Evolutionary conservation across 176 grass and related monocot species (phyloP).

Genomic region (Oryza longistaminata): DNA sequence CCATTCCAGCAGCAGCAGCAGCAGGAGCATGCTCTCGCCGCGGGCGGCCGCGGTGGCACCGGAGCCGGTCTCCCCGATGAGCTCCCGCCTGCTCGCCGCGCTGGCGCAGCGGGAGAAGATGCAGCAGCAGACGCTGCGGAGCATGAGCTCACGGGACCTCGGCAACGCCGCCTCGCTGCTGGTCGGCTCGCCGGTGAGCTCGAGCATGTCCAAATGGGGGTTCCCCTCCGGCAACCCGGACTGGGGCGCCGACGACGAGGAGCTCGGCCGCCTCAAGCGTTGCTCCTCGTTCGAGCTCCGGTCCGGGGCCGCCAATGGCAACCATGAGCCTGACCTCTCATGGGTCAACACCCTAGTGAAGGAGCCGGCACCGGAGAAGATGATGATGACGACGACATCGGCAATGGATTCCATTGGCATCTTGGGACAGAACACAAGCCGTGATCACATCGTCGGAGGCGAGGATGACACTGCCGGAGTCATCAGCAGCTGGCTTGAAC

Average conservation of each 20-base stretch:
- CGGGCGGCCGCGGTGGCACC: constrained; percentile 1
- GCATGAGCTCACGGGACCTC: constrained; percentile 71
- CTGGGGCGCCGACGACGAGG: constrained; percentile 61
- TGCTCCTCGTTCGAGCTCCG: constrained; percentile 62
- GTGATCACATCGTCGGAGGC: neutral
- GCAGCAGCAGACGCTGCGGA: constrained; percentile 68
- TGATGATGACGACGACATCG: neutral
- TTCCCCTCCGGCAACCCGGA: constrained; percentile 46
- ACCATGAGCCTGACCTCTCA: constrained; percentile 60
- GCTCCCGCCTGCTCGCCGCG: constrained; percentile 44
- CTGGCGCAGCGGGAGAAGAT: constrained; percentile 62
- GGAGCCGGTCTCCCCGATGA: constrained; percentile 59
- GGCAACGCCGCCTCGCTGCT: constrained; percentile 36
- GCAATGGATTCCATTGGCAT: constrained; percentile 30
- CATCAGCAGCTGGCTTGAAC: constrained; percentile 57
- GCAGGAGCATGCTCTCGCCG: constrained; percentile 54
- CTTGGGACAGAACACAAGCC: constrained; percentile 18
- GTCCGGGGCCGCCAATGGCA: constrained; percentile 15
- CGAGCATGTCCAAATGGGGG: constrained; percentile 63
- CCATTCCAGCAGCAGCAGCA: constrained; percentile 55
- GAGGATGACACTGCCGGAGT: constrained; percentile 42
- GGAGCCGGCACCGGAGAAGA: constrained; percentile 49
- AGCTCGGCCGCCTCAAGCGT: constrained; percentile 57
- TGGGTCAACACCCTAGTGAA: constrained; percentile 78
- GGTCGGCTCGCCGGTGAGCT: constrained; percentile 47